Conservation (phyloP, 164 flowering plant genomes). For the Chimonanthus praecox region DNA sequence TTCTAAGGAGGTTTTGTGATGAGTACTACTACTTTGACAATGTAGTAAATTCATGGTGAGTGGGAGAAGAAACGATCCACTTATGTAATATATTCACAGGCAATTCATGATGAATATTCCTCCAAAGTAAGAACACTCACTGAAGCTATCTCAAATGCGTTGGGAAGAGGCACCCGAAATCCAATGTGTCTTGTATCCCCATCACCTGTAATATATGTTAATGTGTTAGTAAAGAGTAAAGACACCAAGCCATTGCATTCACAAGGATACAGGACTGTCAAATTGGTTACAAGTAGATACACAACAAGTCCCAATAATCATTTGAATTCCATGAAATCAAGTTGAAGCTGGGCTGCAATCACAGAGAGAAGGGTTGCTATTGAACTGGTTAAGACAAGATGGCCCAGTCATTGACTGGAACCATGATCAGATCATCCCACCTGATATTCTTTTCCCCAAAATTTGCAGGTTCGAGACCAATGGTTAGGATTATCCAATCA, state of each 20-base stretch:
- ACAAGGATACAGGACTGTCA: not conserved
- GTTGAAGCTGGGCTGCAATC: not conserved
- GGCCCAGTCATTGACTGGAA: not conserved
- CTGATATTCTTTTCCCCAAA: not conserved
- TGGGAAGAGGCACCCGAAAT: conserved; percentile 53
- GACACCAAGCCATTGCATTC: not conserved
- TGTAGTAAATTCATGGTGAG: not conserved
- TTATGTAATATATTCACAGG: conserved; percentile 1
- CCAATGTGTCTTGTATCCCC: conserved; percentile 84
- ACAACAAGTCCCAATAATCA: not conserved
- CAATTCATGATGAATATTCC: not conserved
- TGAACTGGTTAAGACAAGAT: not conserved
- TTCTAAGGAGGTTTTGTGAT: no score
- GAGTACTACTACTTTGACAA: no score
- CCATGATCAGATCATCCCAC: not conserved
- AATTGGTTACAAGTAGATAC: not conserved
- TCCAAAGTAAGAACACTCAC: conserved; percentile 34
- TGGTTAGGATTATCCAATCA: not conserved
- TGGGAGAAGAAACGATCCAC: conserved; percentile 7
- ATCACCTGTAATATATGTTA: conserved; percentile 42
- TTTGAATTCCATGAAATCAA: not conserved
- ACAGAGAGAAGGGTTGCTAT: not conserved
- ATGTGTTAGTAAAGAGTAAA: not conserved
- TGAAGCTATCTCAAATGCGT: conserved; percentile 66
- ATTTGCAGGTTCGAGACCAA: not conserved